Conservation (phyloP, 2,329 filamentous ascomycete genomes). For the Aspergillus sp. region DNA sequence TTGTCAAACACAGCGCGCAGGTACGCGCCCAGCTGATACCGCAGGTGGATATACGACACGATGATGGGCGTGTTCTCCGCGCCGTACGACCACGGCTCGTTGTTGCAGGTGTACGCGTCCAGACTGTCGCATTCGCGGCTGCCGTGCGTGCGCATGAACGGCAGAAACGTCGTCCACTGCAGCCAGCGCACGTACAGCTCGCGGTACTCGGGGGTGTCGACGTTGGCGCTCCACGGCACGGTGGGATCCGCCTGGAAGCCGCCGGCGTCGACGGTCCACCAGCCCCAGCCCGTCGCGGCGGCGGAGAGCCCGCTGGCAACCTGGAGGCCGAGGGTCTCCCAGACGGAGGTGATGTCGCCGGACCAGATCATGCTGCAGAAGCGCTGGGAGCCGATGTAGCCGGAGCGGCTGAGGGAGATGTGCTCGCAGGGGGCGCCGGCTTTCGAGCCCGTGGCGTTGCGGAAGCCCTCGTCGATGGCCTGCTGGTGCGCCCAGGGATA, state of each 20-base stretch:
- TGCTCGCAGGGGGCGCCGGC: conserved; percentile 36
- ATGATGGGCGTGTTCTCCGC: conserved; percentile 57
- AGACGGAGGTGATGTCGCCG: conserved; percentile 62
- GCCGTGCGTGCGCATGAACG: conserved; percentile 63
- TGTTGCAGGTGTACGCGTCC: conserved; percentile 36
- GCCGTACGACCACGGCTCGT: conserved; percentile 64
- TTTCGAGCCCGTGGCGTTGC: conserved; percentile 49
- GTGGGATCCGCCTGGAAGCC: conserved; percentile 57
- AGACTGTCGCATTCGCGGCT: conserved; percentile 53
- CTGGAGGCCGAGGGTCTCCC: conserved; percentile 57
- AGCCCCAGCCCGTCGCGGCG: conserved; percentile 60
- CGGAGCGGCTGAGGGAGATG: conserved; percentile 55
- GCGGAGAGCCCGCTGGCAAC: conserved; percentile 61
- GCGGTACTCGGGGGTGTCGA: conserved; percentile 52
- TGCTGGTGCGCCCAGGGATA: conserved; percentile 57
- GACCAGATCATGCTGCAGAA: conserved; percentile 61
- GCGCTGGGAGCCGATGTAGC: conserved; percentile 57
- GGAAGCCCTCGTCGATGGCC: conserved; percentile 58
- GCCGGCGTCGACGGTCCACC: conserved; percentile 68
- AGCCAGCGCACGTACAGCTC: conserved; percentile 65
- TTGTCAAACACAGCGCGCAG: conserved; percentile 31
- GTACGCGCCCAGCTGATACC: conserved; percentile 50
- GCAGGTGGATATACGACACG: conserved; percentile 54
- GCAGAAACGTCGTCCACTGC: conserved; percentile 60
- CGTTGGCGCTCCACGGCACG: conserved; percentile 50